Conservation (phyloP, 169 alveolate species). For the Fabrea salina region DNA sequence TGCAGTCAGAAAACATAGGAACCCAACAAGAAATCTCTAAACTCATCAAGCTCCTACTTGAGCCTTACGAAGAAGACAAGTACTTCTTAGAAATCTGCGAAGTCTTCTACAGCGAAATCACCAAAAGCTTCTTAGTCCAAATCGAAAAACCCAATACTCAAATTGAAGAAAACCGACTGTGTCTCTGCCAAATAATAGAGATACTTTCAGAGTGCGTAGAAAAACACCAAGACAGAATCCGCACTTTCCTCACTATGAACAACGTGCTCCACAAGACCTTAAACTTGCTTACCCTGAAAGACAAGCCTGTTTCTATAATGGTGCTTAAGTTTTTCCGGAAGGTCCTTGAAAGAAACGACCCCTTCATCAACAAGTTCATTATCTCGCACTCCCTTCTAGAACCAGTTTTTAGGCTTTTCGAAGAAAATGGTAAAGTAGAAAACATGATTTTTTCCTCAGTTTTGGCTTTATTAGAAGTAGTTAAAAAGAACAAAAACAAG, state of each 20-base stretch:
- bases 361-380: not conserved
- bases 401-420: not conserved
- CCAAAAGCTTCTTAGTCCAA: not conserved
- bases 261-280: not conserved
- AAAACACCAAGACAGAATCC: not conserved
- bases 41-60: not conserved
- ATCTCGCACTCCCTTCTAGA: not conserved
- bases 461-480: not conserved
- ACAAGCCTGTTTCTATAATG: not conserved
- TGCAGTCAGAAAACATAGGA: not conserved
- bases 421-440: not conserved
- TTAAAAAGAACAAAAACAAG: not conserved
- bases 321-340: not conserved
- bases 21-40: not conserved
- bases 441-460: not conserved
- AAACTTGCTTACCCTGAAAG: not conserved
- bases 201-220: not conserved
- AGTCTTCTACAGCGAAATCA: not conserved
- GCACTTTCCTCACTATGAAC: not conserved
- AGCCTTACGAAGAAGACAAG: not conserved
- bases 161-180: not conserved
- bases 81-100: not conserved
- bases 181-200: not conserved
- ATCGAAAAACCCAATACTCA: not conserved
- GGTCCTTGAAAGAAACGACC: not conserved